These are phyloP conservation scores for Lomentospora prolificans DNA, from an alignment of 2,329 filamentous ascomycete genomes.

Conservation along the genomic window DNA sequence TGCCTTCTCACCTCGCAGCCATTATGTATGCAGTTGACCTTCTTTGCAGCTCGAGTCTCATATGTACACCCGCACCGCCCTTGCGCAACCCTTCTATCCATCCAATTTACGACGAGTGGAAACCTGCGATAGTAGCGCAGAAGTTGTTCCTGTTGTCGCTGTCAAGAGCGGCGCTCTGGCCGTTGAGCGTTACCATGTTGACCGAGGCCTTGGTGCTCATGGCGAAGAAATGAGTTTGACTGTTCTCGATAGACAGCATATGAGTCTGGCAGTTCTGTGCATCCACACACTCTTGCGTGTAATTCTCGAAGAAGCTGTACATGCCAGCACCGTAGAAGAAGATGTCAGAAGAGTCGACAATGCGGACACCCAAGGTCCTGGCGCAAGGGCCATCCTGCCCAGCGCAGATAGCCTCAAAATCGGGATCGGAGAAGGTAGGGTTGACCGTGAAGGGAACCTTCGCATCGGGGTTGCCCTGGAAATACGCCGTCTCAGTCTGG, in stretches of 20 bases:
- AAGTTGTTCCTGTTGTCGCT: slow-evolving; percentile 56
- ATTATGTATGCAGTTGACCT: too few relatives aligned
- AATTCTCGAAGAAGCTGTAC: slow-evolving; percentile 81
- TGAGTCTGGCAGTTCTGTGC: slow-evolving; percentile 65
- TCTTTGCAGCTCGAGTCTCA: neutral
- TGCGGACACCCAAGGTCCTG: slow-evolving; percentile 68
- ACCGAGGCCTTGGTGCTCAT: slow-evolving; percentile 65
- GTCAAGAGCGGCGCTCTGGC: slow-evolving; percentile 41
- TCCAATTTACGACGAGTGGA: slow-evolving; percentile 19
- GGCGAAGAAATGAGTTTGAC: slow-evolving; percentile 52
- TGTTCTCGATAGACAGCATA: slow-evolving; percentile 64
- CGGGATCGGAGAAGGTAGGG: slow-evolving; percentile 52
- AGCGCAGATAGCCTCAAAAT: slow-evolving; percentile 51
- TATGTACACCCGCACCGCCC: neutral
- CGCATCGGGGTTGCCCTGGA: slow-evolving; percentile 72
- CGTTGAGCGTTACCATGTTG: slow-evolving; percentile 62
- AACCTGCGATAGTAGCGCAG: slow-evolving; percentile 50
- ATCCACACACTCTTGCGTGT: slow-evolving; percentile 58
- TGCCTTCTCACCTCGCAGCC: too few relatives aligned
- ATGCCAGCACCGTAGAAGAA: slow-evolving; percentile 64
- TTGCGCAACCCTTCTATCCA: too few relatives aligned
- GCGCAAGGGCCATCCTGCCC: slow-evolving; percentile 50
- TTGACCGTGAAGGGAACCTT: slow-evolving; percentile 54
- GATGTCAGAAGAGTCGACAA: slow-evolving; percentile 56
- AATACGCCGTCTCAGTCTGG: slow-evolving; percentile 85